Conservation (phyloP, 306 rosid genomes). For the Phaseolus lunatus region DNA sequence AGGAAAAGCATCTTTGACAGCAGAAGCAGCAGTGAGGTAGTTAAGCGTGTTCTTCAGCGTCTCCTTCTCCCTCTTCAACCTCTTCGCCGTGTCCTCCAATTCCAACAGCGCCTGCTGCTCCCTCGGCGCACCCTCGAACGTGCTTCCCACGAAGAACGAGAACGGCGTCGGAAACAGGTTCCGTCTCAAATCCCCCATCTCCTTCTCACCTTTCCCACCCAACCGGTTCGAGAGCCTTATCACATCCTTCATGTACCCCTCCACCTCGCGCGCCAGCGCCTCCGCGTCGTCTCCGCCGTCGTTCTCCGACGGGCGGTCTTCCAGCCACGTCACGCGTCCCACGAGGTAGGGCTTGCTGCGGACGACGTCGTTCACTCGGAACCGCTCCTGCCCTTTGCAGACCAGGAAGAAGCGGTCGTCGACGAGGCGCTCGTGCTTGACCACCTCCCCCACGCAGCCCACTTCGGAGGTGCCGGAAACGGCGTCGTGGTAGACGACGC, state of each 20-base stretch:
- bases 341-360: conserved; percentile 89
- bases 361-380: conserved; percentile 71
- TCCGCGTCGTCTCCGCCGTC: conserved; percentile 46
- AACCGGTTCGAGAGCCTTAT: conserved; percentile 82
- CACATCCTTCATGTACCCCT: conserved; percentile 87
- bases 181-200: conserved; percentile 82
- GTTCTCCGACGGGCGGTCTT: conserved; percentile 78
- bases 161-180: conserved; percentile 93
- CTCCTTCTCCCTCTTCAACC: conserved; percentile 91
- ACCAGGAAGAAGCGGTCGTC: conserved; percentile 93
- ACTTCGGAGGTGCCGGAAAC: conserved; percentile 84
- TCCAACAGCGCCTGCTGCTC: conserved; percentile 96
- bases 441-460: conserved; percentile 95
- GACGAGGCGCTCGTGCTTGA: conserved; percentile 92
- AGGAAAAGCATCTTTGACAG: conserved; percentile 93
- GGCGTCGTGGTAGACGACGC: conserved; percentile 82
- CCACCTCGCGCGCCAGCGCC: conserved; percentile 77
- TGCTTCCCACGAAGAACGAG: conserved; percentile 94
- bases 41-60: conserved; percentile 86
- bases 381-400: conserved; percentile 96
- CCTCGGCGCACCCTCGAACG: conserved; percentile 95
- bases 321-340: conserved; percentile 87
- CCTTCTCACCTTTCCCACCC: conserved; percentile 91
- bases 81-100: conserved; percentile 82
- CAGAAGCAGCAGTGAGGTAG: conserved; percentile 95